Evolutionary conservation across 2,329 filamentous ascomycete species (phyloP), one percentile per base, ranked within the genome.

Genomic region (Neonectria neomacrospora): DNA sequence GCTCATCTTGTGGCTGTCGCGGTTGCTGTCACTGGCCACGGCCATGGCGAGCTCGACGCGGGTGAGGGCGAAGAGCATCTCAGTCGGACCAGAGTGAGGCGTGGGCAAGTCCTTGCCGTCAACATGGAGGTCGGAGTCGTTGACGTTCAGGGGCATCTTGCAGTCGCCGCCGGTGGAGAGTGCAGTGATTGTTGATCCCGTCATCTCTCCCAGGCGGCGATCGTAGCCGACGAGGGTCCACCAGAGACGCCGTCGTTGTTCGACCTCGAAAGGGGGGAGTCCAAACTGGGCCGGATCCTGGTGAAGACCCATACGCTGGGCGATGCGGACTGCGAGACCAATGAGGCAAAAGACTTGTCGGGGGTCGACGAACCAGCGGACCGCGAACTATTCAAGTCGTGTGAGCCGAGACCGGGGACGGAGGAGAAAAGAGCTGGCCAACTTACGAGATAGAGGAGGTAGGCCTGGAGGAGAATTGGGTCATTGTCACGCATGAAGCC

Each of bases 171-270:
- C 80, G 37, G 79, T 84, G 1, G 85, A 85, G 26, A 88, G 79
- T 0, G 85, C 85, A 5, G 85, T 88, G 57, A 88, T 83, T 34
- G 83, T 81, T 18, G 84, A 86, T 52, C 86, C 85, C 3, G 87
- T 85, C 75, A 92, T 85, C 74, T 93, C 90, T 60, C 88, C 85
- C 39, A 92, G 85, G 22, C 91, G 88, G 63, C 85, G 82, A 74
- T 94, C 91, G 67, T 92, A 90, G 26, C 87, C 81, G 14, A 90
- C 83, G 16, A 94, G 81, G 32, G 88, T 86, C 90, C 90, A 93
- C 90, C 90, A 93, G 1, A 93, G 79, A 39, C 91, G 83, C 53
- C 90, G 85, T n/a, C 90, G 85, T 76, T 91, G 85, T 77, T 93
- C 90, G 3, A 87, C 84, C 70, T 93, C 90, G 57, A 88, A 91